Percentiles rank a stretch among this genome's conserved stretches.
Conservation (phyloP, 106 monocot species). For the Phalaenopsis aphrodite region DNA sequence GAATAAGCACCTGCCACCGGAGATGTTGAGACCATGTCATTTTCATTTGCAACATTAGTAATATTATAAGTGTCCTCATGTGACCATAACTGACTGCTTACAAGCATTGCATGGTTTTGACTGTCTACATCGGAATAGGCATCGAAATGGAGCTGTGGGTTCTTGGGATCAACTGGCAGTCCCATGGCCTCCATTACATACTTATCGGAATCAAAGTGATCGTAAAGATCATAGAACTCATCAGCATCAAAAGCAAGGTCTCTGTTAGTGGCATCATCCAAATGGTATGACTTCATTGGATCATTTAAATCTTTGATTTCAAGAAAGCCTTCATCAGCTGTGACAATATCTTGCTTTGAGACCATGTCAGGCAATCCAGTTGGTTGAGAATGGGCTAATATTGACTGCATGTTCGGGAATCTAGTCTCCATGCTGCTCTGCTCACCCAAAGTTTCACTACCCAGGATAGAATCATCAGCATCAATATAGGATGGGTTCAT, state of each 20-base stretch:
- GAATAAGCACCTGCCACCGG: conserved; percentile 46
- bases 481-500: conserved; percentile 3
- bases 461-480: conserved; percentile 4
- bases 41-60: conserved; percentile 2
- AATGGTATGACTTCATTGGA: conserved; percentile 1
- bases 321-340: conserved; percentile 46
- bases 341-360: conserved; percentile 9
- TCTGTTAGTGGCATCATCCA: conserved; percentile 16
- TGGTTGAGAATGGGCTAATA: conserved; percentile 10
- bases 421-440: neutral
- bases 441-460: neutral
- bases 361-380: conserved; percentile 17
- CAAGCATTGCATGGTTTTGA: conserved; percentile 15
- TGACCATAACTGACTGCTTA: conserved; percentile 33
- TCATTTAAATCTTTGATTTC: conserved; percentile 62
- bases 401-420: neutral
- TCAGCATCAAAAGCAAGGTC: conserved; percentile 7
- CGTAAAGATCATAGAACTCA: conserved; percentile 26
- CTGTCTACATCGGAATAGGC: conserved; percentile 17
- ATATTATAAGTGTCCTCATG: conserved; percentile 20
- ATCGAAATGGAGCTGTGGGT: neutral
- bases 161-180: conserved; percentile 9
- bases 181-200: conserved; percentile 24
- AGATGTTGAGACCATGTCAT: conserved; percentile 6
- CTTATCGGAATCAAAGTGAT: conserved; percentile 45